A percentile compares a stretch with the other conserved stretches of the same genome.
These are phyloP conservation scores for Stipa capillata DNA, from an alignment of 176 grass and related monocot genomes.

Conservation along the genomic window DNA sequence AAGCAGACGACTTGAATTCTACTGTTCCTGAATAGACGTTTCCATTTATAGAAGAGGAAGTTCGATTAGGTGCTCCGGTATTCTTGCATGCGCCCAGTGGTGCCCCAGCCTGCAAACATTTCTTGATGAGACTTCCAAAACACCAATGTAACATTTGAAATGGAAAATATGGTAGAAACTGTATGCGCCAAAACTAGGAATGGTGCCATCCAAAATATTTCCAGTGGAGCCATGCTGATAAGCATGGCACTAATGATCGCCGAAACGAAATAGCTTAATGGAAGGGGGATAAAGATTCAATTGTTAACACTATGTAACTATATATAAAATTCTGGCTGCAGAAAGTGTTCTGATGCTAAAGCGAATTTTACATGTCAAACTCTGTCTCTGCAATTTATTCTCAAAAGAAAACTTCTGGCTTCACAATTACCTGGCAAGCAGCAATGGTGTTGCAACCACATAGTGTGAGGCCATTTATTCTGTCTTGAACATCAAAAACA, in stretches of 20 bases:
- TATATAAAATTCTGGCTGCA: background rate
- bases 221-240: background rate
- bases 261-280: background rate
- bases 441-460: conserved; percentile 75
- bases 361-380: background rate
- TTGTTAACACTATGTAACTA: background rate
- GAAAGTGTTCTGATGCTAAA: background rate
- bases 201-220: background rate
- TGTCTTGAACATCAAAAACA: conserved; percentile 85
- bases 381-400: background rate
- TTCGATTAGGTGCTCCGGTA: conserved; percentile 29
- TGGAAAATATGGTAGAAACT: background rate
- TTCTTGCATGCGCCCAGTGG: conserved; percentile 51
- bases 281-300: background rate
- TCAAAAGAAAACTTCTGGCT: background rate
- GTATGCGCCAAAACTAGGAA: background rate
- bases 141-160: background rate
- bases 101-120: conserved; percentile 44
- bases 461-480: conserved; percentile 74
- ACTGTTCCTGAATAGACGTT: conserved; percentile 60
- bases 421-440: conserved; percentile 64
- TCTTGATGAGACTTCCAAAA: conserved; percentile 3
- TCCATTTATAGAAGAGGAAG: conserved; percentile 28
- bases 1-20: conserved; percentile 53
- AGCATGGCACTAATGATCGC: background rate